Percentiles rank a stretch among this genome's conserved stretches.
Conservation (phyloP, 2,329 filamentous ascomycete species). For the Cordyceps javanica region DNA sequence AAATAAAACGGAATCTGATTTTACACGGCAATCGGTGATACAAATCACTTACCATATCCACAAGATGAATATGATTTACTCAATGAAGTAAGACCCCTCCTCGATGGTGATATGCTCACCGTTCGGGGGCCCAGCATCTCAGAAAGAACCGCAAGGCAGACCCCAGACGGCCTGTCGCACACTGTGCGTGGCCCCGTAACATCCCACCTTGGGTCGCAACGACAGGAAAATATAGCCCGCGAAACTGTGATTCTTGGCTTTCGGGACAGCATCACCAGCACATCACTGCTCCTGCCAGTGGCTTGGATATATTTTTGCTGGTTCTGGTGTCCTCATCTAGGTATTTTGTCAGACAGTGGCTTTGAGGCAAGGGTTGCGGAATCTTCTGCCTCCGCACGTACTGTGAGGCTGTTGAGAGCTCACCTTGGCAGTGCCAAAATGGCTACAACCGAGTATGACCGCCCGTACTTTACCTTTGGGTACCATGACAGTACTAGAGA, state of each 20-base stretch:
- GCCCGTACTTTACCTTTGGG: slow-evolving; percentile 61
- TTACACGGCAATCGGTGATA: too few relatives aligned
- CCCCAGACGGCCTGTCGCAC: not conserved
- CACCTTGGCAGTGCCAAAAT: not conserved
- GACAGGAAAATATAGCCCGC: slow-evolving; percentile 3
- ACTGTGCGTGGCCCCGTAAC: slow-evolving; percentile 10
- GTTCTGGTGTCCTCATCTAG: not conserved
- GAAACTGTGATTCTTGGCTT: not conserved
- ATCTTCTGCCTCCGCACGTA: not conserved
- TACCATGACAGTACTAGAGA: slow-evolving; percentile 64
- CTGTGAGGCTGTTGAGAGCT: slow-evolving; percentile 16
- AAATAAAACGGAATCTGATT: too few relatives aligned
- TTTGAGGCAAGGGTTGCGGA: not conserved
- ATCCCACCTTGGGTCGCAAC: slow-evolving; percentile 6
- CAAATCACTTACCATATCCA: too few relatives aligned
- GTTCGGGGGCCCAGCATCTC: not conserved
- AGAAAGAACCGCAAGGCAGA: not conserved
- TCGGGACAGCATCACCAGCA: not conserved
- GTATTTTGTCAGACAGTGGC: not conserved
- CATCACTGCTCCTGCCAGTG: not conserved
- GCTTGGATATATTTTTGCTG: not conserved
- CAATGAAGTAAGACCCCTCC: fast-evolving
- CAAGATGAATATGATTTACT: too few relatives aligned
- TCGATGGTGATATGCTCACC: not conserved
- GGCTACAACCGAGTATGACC: slow-evolving; percentile 16